A percentile compares a stretch with the other conserved stretches of the same genome.
These are phyloP conservation scores for Penicillium flavigenum DNA, from an alignment of 495 filamentous ascomycete species.

Conservation along the genomic window DNA sequence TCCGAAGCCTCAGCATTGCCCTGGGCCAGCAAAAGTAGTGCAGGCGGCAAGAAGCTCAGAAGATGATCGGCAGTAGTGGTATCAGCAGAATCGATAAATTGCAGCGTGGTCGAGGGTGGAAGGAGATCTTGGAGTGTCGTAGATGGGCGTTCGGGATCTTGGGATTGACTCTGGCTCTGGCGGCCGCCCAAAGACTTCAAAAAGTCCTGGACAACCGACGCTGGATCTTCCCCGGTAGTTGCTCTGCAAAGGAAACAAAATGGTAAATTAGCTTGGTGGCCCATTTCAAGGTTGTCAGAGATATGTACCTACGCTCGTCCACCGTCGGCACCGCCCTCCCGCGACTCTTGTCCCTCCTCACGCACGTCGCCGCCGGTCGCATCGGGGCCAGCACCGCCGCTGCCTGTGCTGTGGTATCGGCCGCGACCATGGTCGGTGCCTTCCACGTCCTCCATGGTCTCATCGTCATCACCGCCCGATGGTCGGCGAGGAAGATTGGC, in stretches of 20 bases:
- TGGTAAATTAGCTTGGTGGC: constrained; percentile 7
- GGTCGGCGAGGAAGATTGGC: constrained; percentile 54
- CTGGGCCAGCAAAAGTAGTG: constrained; percentile 69
- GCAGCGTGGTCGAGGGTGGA: constrained; percentile 69
- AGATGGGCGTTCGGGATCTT: constrained; percentile 60
- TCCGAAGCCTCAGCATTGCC: constrained; percentile 57
- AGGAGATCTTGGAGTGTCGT: constrained; percentile 89
- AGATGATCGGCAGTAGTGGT: constrained; percentile 68
- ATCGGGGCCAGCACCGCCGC: constrained; percentile 78
- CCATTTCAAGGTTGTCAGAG: constrained; percentile 29
- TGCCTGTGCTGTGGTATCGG: constrained; percentile 58
- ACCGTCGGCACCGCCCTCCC: constrained; percentile 93
- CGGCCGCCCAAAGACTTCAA: constrained; percentile 75
- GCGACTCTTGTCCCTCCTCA: constrained; percentile 80
- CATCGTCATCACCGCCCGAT: constrained; percentile 55
- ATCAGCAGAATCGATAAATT: constrained; percentile 67
- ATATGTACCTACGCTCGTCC: constrained; percentile 96
- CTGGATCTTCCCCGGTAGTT: constrained; percentile 53
- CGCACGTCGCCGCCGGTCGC: constrained; percentile 87
- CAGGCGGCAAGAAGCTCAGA: constrained; percentile 71
- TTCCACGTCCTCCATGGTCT: constrained; percentile 83
- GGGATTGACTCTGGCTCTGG: constrained; percentile 44
- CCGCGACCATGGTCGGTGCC: constrained; percentile 55
- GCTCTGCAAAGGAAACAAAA: constrained; percentile 32
- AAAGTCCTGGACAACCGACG: constrained; percentile 76